phyloP scores from a whole-genome alignment of 495 filamentous ascomycete species.

The Penicillium daleae region DNA sequence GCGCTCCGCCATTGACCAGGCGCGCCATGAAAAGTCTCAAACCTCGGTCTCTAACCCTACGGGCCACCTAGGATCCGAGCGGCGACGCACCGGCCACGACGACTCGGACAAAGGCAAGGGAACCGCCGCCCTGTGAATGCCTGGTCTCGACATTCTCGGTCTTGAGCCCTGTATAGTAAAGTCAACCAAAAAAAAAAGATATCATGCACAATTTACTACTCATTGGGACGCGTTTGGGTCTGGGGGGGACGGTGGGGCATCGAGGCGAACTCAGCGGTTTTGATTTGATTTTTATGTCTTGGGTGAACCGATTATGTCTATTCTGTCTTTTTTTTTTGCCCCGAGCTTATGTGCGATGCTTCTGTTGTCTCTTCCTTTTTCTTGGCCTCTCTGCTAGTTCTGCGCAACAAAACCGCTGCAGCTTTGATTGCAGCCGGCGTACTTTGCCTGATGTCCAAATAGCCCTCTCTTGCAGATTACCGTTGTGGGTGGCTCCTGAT shows the following conservation, averaged over 20 bases:
- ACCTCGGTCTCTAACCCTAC: slow-evolving; percentile 26
- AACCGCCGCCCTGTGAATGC: slow-evolving; percentile 36
- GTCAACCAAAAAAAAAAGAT: slow-evolving; percentile 39
- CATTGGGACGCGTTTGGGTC: slow-evolving; percentile 52
- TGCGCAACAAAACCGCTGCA: slow-evolving; percentile 16
- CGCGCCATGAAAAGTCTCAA: slow-evolving; percentile 73
- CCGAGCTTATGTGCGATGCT: slow-evolving; percentile 33
- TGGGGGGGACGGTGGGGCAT: slow-evolving; percentile 41
- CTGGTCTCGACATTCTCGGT: slow-evolving; percentile 28
- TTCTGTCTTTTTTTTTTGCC: slow-evolving; percentile 21
- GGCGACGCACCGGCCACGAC: slow-evolving; percentile 52
- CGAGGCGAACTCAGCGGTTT: slow-evolving; percentile 50
- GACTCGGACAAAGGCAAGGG: slow-evolving; percentile 54
- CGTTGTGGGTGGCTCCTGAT: slow-evolving; percentile 19
- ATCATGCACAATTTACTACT: slow-evolving; percentile 35
- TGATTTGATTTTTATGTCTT: slow-evolving; percentile 42
- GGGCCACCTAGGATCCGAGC: slow-evolving; percentile 45
- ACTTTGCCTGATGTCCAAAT: slow-evolving; percentile 9
- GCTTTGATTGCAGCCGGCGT: slow-evolving; percentile 21
- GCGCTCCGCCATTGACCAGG: slow-evolving; percentile 78
- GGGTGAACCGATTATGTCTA: slow-evolving; percentile 30
- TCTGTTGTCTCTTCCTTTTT: slow-evolving; percentile 18
- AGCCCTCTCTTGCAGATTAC: slow-evolving; percentile 9
- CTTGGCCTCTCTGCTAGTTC: slow-evolving; percentile 11
- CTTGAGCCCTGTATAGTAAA: slow-evolving; percentile 54